Base-by-base conservation (phyloP, 2,329 filamentous ascomycete genomes). In the Emmonsia crescens region DNA sequence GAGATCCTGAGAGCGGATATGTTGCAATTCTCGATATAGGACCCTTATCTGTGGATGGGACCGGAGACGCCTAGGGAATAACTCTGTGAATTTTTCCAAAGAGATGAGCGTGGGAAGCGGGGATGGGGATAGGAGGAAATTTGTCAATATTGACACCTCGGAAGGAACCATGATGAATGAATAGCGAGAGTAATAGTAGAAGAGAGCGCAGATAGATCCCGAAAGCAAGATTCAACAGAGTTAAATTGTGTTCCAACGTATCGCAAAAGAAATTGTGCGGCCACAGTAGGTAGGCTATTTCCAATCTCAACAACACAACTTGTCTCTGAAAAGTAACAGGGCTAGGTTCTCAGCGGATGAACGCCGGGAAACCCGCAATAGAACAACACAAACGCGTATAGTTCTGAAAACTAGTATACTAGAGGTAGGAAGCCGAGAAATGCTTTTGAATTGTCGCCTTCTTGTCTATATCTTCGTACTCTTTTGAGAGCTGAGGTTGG, bases 1-100 rank as follows among this genome's bases (percentile, higher is more conserved):
- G 60, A 91, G 81, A 12, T 88, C 78, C 56, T 82, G 80, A 64
- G 86, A 85, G 60, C 91, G 85, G 71, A 91, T 83, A 63, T 85
- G 82, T 69, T 94, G 89, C 2, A 96, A 80, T 72, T 94, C 89
- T 56, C 88, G 85, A 72, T 95, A 96, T 5, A 96, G 79, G 0
- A 81, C 78, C 61, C 85, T 83, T 56, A 93, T 81, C 61, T 87
- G 85, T 0, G 88, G 83, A 55, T 86, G 87, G 29, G 81, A 77
- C 63, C 86, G 87, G 57, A 86, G 79, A 46, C 83, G 75, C 58
- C 81, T 83, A 12, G 91, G 90, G 70, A 96, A 94, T 49, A 93
- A 81, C 33, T 86, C 81, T 51, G 84, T 85, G 78, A 96, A 96
- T 66, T 90, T 83, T 62, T 85, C 80, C 55, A 91, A 81, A 8